A percentile compares a stretch with the other conserved stretches of the same genome.
phyloP scores from a whole-genome alignment of 2,329 filamentous ascomycete genomes.

The Diaporthe australafricana region DNA sequence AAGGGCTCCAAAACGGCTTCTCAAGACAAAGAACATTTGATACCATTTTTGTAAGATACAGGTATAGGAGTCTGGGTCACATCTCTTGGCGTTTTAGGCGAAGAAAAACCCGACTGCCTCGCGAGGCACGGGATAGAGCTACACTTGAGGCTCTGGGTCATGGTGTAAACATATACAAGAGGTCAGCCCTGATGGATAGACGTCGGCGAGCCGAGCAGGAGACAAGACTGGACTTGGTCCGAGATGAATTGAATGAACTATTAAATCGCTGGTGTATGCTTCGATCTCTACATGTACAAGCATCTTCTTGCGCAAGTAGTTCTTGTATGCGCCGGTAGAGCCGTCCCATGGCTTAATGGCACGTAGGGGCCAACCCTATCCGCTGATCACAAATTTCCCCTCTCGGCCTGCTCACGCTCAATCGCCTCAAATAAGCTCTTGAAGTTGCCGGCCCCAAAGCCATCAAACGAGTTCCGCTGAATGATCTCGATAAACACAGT shows the following conservation, averaged over 20 bases:
- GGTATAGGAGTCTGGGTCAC: constrained; percentile 23
- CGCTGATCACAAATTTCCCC: constrained; percentile 79
- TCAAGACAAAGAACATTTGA: constrained; percentile 10
- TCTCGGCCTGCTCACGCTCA: constrained; percentile 88
- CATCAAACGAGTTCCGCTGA: constrained; percentile 88
- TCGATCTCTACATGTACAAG: too few species aligned
- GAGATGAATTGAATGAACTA: constrained; percentile 1
- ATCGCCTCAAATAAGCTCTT: constrained; percentile 96
- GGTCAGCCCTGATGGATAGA: constrained; percentile 11
- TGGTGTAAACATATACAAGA: constrained; percentile 9
- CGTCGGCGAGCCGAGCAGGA: not conserved
- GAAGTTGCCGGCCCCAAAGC: constrained; percentile 96
- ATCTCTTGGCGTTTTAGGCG: constrained; percentile 22
- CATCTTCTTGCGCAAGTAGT: too few species aligned
- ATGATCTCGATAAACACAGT: constrained; percentile 98
- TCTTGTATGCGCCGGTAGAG: too few species aligned
- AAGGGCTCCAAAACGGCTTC: not conserved
- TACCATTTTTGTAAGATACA: constrained; percentile 30
- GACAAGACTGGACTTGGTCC: not conserved
- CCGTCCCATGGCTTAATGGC: too few species aligned
- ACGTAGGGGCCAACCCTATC: not conserved
- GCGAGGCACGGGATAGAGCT: constrained; percentile 15
- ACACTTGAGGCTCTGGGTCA: constrained; percentile 12
- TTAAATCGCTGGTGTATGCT: not conserved
- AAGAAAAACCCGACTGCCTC: constrained; percentile 1